Base-by-base conservation (phyloP, 1,284 basidiomycete genomes). In the Moniliophthora roreri region DNA sequence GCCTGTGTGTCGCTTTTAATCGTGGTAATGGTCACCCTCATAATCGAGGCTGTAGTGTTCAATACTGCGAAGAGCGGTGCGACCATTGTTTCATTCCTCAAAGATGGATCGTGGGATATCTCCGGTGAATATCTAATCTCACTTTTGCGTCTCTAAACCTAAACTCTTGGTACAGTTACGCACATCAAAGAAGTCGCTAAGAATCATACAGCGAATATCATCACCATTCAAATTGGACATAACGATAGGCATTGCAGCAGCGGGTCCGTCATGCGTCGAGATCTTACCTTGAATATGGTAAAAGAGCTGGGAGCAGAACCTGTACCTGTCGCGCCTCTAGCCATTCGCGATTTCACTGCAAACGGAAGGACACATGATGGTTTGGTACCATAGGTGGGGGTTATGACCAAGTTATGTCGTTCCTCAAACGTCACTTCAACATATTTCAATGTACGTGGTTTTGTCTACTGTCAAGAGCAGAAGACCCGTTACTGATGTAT, bases 161-260 rank as follows among this genome's bases (percentile, higher is more conserved):
- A 10, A 23, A 4, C 21, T 21, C 2, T 3, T 10, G 13, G 13
- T 37, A 42, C n/a, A 42, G 41, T 42, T 8, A 23, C 21, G 10
- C 7, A 9, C n/a, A 15, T 15, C 41, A 42, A 42, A 21, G 18
- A 42, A 8, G 41, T 23, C 3, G 41, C 26, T 2, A 24, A 20
- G 16, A 42, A 42, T 10, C 9, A 24, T 4, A 20, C 21, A 8
- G 21, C 21, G 15, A 42, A 20, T 20, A 8, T 42, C n/a, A 4
- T 42, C 41, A 42, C 41, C n/a, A 42, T 42, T 23, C 41, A 42
- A 23, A 23, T 42, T 24, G 41, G 41, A 9, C 41, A 42, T 15
- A 42, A 42, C 21, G 41, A 42, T 15, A 42, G 41, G 21, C 7
- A 15, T 7, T 20, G 9, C n/a, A 24, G 41, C 4, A 20, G 21